Conservation (phyloP, 2,329 filamentous ascomycete species). For the Trichoderma guizhouense region DNA sequence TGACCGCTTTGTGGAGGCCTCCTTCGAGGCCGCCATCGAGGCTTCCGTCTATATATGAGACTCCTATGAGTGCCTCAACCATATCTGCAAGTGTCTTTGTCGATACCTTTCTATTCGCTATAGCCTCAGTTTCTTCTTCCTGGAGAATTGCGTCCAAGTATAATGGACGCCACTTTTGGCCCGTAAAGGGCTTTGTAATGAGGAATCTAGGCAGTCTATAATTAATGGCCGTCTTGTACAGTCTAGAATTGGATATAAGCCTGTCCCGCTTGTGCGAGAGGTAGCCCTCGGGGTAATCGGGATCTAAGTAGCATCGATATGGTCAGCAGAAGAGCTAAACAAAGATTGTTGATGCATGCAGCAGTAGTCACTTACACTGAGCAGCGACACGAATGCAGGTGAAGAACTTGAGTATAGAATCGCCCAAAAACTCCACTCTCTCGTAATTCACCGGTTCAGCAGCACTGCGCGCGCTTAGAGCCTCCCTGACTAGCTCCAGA, state of each 20-base stretch:
- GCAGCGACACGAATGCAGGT: conserved; percentile 62
- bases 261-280: conserved; percentile 65
- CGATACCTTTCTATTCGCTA: conserved; percentile 46
- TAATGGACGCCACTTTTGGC: conserved; percentile 67
- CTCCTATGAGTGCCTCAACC: conserved; percentile 79
- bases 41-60: conserved; percentile 67
- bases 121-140: background rate
- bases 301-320: conserved; percentile 44
- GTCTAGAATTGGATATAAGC: conserved; percentile 71
- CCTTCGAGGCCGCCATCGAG: conserved; percentile 44
- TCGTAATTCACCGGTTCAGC: conserved; percentile 68
- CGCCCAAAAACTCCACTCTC: conserved; percentile 81
- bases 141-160: conserved; percentile 46
- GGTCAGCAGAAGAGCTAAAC: background rate
- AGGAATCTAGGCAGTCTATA: conserved; percentile 71
- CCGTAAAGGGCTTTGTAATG: conserved; percentile 63
- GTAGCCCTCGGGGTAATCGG: conserved; percentile 71
- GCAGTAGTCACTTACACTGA: conserved; percentile 39
- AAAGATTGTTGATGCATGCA: background rate
- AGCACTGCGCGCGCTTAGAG: conserved; percentile 66
- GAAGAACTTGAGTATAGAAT: conserved; percentile 75
- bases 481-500: conserved; percentile 57
- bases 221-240: conserved; percentile 62
- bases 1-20: conserved; percentile 59
- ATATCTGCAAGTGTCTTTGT: conserved; percentile 85